Conservation (phyloP, 2,329 filamentous ascomycete genomes). For the Fonsecaea pedrosoi region DNA sequence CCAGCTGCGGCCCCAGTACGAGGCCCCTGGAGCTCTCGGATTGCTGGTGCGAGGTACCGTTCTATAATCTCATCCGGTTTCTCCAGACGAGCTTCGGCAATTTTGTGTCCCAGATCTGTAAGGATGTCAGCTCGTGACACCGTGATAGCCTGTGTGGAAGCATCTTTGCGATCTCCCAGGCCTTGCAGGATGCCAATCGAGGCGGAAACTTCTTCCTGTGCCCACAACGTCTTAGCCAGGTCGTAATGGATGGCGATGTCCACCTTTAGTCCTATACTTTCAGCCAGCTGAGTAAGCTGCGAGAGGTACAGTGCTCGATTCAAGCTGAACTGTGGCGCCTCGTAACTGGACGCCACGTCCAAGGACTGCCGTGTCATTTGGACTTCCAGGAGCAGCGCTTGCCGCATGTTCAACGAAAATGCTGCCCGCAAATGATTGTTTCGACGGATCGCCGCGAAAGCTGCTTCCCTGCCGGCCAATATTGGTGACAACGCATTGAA, state of each 20-base stretch:
- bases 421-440: constrained; percentile 68
- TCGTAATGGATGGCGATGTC: constrained; percentile 81
- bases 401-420: constrained; percentile 65
- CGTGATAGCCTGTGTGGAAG: constrained; percentile 72
- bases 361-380: constrained; percentile 78
- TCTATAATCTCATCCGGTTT: constrained; percentile 90
- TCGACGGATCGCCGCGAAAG: constrained; percentile 79
- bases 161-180: constrained; percentile 66
- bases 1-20: constrained; percentile 76
- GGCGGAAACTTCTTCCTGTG: constrained; percentile 85
- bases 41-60: constrained; percentile 81
- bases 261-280: constrained; percentile 73
- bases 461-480: constrained; percentile 80
- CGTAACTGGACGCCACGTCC: constrained; percentile 77
- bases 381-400: constrained; percentile 75
- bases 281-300: constrained; percentile 73
- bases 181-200: constrained; percentile 88
- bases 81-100: constrained; percentile 87
- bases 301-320: constrained; percentile 84
- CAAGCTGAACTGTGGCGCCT: constrained; percentile 82
- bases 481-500: constrained; percentile 75
- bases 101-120: constrained; percentile 84
- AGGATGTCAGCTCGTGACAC: constrained; percentile 80
- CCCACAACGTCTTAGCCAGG: constrained; percentile 89
- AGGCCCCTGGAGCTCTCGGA: constrained; percentile 76